phyloP scores from a whole-genome alignment of 148 eudicot species.

The Fagopyrum tataricum region DNA sequence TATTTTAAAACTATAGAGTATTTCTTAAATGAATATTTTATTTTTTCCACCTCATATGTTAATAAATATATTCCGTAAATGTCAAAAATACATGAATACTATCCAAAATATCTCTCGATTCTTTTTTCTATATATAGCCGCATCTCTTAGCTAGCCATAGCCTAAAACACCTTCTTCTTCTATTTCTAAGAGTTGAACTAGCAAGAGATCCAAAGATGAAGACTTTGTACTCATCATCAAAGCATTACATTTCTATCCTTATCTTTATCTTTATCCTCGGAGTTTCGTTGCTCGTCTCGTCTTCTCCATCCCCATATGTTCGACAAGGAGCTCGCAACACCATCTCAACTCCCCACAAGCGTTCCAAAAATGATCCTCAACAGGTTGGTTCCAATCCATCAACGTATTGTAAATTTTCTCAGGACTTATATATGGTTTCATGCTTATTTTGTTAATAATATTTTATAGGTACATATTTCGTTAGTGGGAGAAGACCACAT shows the following conservation, averaged over 20 bases:
- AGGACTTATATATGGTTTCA: not conserved
- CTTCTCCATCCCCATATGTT: constrained; percentile 16
- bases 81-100: too few species aligned
- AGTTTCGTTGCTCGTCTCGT: constrained; percentile 5
- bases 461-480: constrained; percentile 66
- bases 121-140: not conserved
- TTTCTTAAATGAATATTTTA: too few species aligned
- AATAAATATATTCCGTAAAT: too few species aligned
- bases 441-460: not conserved
- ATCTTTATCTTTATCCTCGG: not conserved
- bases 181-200: constrained; percentile 1
- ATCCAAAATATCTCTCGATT: too few species aligned
- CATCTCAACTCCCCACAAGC: constrained; percentile 26
- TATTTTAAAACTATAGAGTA: too few species aligned
- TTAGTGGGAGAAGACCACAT: constrained; percentile 63
- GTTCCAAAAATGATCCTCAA: constrained; percentile 44
- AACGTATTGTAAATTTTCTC: too few species aligned
- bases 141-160: not conserved
- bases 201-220: constrained; percentile 18
- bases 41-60: too few species aligned
- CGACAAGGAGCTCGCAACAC: constrained; percentile 40
- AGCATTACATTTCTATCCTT: not conserved
- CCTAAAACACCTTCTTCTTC: not conserved
- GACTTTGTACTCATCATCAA: constrained; percentile 16
- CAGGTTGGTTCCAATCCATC: constrained; percentile 32